Evolutionary conservation across 2,329 filamentous ascomycete genomes (phyloP), one percentile per base, ranked within the genome.

Genomic region (Corynespora cassiicola): DNA sequence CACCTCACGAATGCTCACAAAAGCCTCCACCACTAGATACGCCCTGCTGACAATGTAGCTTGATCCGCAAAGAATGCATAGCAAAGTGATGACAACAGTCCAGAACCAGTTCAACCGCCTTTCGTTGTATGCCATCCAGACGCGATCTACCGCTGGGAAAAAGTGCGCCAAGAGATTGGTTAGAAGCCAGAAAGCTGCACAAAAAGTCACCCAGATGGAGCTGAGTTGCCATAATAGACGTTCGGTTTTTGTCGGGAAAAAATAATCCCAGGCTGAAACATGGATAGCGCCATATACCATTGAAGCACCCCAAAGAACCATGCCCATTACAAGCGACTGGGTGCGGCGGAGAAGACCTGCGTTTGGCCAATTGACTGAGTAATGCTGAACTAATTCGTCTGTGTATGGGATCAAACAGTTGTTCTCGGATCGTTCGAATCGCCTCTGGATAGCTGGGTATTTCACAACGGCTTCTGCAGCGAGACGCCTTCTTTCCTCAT

Each of bases 251-350:
- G 46, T 37, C 3, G 54, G 52, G 28, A 60, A 61, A 31, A 34
- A 37, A 10, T 47, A 42, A 19, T 49, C 25, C 50, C 54, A 60
- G 5, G 56, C 53, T 1, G 50, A 41, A 17, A 51, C 28, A 22
- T 60, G 54, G 15, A 61, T 45, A 6, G 35, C 55, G n/a, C 50
- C 52, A 24, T 54, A 60, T 1, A 22, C 45, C 31, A 55, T 45
- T 6, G 36, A 49, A 8, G 50, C 42, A 14, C 45, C 30, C 51
- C 49, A 57, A 11, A 57, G 48, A 10, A 43, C 32, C 33, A 49
- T 53, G 32, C 38, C 41, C 29, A 48, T 41, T 2, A 46, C 26
- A 3, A 51, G 31, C 22, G 40, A 41, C 16, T 47, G 38, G 2
- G 42, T 50, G n/a, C 34, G 35, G 2, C 50, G 48, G 4, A 58